Evolutionary conservation across 176 grass and related monocot genomes (phyloP).

Genomic region (barley (Hordeum vulgare)): DNA sequence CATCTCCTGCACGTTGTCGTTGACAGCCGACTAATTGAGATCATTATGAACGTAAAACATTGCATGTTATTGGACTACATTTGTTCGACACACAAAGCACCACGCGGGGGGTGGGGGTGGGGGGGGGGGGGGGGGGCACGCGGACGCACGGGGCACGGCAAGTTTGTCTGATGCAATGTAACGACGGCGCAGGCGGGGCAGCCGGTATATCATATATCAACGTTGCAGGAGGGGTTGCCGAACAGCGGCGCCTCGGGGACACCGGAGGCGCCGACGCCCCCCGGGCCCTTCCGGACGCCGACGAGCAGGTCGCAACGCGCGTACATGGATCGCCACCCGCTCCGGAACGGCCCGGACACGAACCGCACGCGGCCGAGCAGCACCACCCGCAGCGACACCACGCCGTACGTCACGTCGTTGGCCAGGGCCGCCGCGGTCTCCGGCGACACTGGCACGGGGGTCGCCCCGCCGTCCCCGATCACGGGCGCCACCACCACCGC

Average conservation of each 20-base stretch:
- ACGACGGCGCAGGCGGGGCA: too few relatives aligned
- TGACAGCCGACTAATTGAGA: background rate
- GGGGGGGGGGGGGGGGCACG: too few relatives aligned
- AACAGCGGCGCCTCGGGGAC: conserved; percentile 42
- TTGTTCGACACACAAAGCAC: too few relatives aligned
- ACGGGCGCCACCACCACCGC: conserved; percentile 38
- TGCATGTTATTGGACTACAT: too few relatives aligned
- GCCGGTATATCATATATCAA: conserved; percentile 35
- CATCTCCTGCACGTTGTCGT: background rate
- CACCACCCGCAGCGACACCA: conserved; percentile 58
- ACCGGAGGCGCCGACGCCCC: background rate
- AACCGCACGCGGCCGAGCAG: conserved; percentile 67
- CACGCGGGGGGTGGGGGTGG: too few relatives aligned
- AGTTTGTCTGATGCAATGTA: too few relatives aligned
- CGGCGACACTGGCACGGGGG: conserved; percentile 45
- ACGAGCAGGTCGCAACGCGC: conserved; percentile 73
- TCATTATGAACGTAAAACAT: background rate
- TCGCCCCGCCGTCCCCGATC: conserved; percentile 12
- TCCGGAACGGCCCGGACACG: conserved; percentile 50
- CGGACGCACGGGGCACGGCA: too few relatives aligned
- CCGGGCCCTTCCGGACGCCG: conserved; percentile 19
- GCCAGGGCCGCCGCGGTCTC: conserved; percentile 45
- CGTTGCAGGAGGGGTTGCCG: conserved; percentile 49
- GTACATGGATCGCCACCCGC: conserved; percentile 54
- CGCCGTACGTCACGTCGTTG: conserved; percentile 43